Percentiles rank a stretch among this genome's conserved stretches.
phyloP scores from a whole-genome alignment of 2,329 filamentous ascomycete genomes.

The Elsinoe fawcettii region DNA sequence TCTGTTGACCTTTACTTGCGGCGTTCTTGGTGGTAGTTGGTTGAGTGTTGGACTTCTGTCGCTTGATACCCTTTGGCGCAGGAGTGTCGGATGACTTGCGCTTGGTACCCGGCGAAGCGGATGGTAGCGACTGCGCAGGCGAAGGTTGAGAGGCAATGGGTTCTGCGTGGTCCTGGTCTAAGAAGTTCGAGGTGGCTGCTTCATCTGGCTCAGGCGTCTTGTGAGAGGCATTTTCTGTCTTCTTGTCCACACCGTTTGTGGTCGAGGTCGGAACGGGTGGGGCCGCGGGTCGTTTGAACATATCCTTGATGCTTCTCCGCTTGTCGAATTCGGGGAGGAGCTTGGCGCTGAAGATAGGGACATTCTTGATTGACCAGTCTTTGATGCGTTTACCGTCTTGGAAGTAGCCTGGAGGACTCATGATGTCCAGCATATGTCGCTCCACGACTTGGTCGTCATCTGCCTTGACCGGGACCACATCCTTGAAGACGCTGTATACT shows the following conservation, averaged over 20 bases:
- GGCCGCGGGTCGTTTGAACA: slow-evolving; percentile 59
- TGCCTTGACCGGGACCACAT: slow-evolving; percentile 46
- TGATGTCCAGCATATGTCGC: slow-evolving; percentile 57
- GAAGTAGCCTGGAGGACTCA: slow-evolving; percentile 72
- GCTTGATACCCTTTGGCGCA: slow-evolving; percentile 38
- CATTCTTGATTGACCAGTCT: slow-evolving; percentile 59
- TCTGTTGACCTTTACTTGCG: slow-evolving; percentile 47
- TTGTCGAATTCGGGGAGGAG: slow-evolving; percentile 82
- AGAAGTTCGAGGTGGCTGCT: too few species aligned
- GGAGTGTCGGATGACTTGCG: slow-evolving; percentile 27
- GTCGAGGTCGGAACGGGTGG: background rate
- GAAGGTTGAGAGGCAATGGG: background rate
- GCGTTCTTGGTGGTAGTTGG: slow-evolving; percentile 24
- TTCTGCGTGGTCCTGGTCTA: background rate
- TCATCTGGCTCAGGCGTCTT: background rate
- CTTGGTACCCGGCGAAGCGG: slow-evolving; percentile 24
- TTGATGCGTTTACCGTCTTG: slow-evolving; percentile 55
- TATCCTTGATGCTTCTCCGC: slow-evolving; percentile 79
- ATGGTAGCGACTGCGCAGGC: background rate
- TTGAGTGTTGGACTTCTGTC: slow-evolving; percentile 39
- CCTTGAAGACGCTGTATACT: slow-evolving; percentile 68
- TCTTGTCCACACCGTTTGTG: background rate
- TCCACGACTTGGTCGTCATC: slow-evolving; percentile 31
- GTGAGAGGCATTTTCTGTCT: background rate
- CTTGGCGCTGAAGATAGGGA: slow-evolving; percentile 69